A percentile compares a stretch with the other conserved stretches of the same genome.
Evolutionary conservation across 352 stramenopile species (phyloP).

Genomic region (Phytophthora colocasiae): DNA sequence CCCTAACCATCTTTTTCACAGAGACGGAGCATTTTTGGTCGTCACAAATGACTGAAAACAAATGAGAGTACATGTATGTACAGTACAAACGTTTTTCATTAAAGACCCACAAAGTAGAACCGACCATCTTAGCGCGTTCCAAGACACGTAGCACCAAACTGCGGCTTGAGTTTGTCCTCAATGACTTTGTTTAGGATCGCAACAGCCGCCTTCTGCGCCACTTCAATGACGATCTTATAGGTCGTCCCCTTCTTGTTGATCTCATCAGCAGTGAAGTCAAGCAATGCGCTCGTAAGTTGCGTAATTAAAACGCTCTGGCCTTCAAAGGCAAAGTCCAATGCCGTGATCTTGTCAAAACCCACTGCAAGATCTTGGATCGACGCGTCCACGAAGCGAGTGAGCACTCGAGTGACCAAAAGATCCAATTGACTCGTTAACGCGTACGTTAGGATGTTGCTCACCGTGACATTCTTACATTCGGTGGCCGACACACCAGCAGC

Average conservation of each 20-base stretch:
- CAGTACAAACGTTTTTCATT: background rate
- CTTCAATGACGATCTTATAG: conserved; percentile 48
- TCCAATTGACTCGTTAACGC: conserved; percentile 31
- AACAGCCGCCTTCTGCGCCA: conserved; percentile 43
- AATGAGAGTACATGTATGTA: too few species aligned
- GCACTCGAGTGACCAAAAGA: conserved; percentile 35
- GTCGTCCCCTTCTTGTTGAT: conserved; percentile 69
- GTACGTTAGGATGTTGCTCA: conserved; percentile 44
- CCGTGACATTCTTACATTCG: conserved; percentile 42
- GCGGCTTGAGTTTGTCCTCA: conserved; percentile 39
- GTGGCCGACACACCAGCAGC: conserved; percentile 19
- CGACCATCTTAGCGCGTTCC: conserved; percentile 24
- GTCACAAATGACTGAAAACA: too few species aligned
- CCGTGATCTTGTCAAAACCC: conserved; percentile 37
- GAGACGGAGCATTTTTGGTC: too few species aligned
- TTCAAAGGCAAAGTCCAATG: conserved; percentile 53
- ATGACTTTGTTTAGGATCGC: conserved; percentile 56
- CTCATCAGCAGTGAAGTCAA: conserved; percentile 49
- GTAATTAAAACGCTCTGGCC: conserved; percentile 46
- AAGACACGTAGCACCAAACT: conserved; percentile 52
- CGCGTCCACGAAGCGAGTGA: conserved; percentile 41
- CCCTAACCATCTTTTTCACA: too few species aligned
- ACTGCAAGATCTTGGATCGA: conserved; percentile 37
- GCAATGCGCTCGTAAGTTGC: conserved; percentile 47
- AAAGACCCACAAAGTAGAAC: background rate